Base-by-base conservation (phyloP, 1,139 yeast genomes). In the Pichia sp. region DNA sequence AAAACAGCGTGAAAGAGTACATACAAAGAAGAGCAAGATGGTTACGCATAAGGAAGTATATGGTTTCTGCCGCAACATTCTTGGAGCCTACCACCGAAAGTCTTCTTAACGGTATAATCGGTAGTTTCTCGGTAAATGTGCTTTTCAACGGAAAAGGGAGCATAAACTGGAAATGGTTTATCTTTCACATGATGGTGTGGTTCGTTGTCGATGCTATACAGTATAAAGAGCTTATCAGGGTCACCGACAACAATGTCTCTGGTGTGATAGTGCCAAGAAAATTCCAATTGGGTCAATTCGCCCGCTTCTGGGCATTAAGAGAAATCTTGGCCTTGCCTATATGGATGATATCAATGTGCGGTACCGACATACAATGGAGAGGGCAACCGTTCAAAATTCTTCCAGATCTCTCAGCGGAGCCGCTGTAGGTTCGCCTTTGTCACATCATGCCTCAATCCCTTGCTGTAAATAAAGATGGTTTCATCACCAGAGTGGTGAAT, bases 41-140 rank as follows among this genome's bases (percentile, higher is more conserved):
- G 97, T 72, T 90, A 17, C 75, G 97, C 49, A 96, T 90, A n/a
- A 75, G 97, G 33, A 86, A 87, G 65, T 89, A 87, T 67, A 89
- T 90, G 96, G 97, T 90, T 2, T 72, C 85, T 36, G 83, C 83
- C 40, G 97, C 97, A 1, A 90, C 97, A 0, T 69, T 90, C 53
- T 73, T 88, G 31, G 97, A 90, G 65, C 97, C 97, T 7, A 80
- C 93, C 6, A 90, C 97, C 0, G 97, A 90, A 67, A 79, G 87
- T 50, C 62, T 90, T 3, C 70, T 89, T 1, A 78, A 85, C 63
- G 95, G 95, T 0, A 46, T 80, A 0, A 80, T 78, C 68, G 96
- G 96, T 7, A 74, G 86, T 1, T 80, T 76, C 64, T 85, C 85
- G 1, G 61, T 84, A 1, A 75, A 84, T 20, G 74, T 76, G 3